Evolutionary conservation across 2,329 filamentous ascomycete species (phyloP).

Genomic region (Ceratocystis harringtonii): DNA sequence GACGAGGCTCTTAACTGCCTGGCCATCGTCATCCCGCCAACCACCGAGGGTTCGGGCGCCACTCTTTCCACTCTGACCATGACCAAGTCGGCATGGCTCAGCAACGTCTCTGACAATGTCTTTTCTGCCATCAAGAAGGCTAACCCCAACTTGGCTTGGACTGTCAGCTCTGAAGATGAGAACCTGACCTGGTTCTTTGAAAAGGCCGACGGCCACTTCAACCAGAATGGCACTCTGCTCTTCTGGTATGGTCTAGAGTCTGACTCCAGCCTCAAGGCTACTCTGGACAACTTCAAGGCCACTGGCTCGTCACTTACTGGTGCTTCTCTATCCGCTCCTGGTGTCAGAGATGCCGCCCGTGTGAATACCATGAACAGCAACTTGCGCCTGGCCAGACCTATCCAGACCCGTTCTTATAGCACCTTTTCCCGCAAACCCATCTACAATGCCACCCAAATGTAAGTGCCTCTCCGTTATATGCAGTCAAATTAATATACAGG

Average conservation of each 20-base stretch:
- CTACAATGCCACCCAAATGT: slow-evolving; percentile 16
- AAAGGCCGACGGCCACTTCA: slow-evolving; percentile 85
- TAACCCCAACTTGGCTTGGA: slow-evolving; percentile 82
- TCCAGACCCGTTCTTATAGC: slow-evolving; percentile 43
- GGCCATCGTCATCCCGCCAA: slow-evolving; percentile 68
- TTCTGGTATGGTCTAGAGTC: slow-evolving; percentile 92
- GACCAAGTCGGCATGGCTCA: slow-evolving; percentile 87
- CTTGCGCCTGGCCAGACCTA: slow-evolving; percentile 1
- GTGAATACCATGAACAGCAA: slow-evolving; percentile 24
- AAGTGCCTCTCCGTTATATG: not conserved
- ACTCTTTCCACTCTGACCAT: slow-evolving; percentile 84
- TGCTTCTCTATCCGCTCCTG: slow-evolving; percentile 75
- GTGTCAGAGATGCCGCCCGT: slow-evolving; percentile 62
- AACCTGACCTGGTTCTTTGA: slow-evolving; percentile 98
- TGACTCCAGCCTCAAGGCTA: slow-evolving; percentile 62
- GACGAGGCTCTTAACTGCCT: slow-evolving; percentile 89
- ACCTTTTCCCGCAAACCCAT: slow-evolving; percentile 33
- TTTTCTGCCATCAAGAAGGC: slow-evolving; percentile 91
- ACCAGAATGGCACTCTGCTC: slow-evolving; percentile 70
- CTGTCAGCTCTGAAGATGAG: slow-evolving; percentile 90
- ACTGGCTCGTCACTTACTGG: slow-evolving; percentile 78
- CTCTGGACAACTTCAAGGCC: slow-evolving; percentile 73
- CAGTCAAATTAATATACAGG: not conserved
- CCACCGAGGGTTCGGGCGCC: slow-evolving; percentile 50
- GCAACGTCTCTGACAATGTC: slow-evolving; percentile 88